A percentile compares a stretch with the other conserved stretches of the same genome.
phyloP scores from a whole-genome alignment of 441 rosid genomes.

The Erodium chrysanthum region DNA sequence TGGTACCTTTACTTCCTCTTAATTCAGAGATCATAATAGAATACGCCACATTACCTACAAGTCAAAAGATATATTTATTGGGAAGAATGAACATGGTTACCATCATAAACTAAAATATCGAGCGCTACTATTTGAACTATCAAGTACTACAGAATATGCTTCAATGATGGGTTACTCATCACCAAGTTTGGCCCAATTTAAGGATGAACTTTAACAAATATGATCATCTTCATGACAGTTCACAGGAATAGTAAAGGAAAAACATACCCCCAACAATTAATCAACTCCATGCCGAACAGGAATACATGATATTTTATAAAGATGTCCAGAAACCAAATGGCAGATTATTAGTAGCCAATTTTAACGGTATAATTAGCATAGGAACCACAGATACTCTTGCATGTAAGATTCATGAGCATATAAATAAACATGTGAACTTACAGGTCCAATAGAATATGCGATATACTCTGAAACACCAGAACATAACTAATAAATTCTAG shows the following conservation, averaged over 20 bases:
- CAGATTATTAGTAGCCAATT: not conserved
- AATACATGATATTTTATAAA: no score
- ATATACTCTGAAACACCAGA: slow-evolving; percentile 27
- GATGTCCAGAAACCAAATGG: not conserved
- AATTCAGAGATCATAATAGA: slow-evolving; percentile 93
- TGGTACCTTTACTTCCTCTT: slow-evolving; percentile 96
- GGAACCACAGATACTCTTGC: not conserved
- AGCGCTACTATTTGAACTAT: slow-evolving; percentile 20
- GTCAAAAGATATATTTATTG: slow-evolving; percentile 78
- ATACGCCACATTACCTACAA: slow-evolving; percentile 98
- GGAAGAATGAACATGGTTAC: slow-evolving; percentile 63
- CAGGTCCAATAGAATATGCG: slow-evolving; percentile 22
- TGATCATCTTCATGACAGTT: no score
- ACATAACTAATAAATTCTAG: slow-evolving; percentile 18
- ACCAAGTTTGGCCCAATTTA: no score
- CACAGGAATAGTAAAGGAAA: not conserved
- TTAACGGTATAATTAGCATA: not conserved
- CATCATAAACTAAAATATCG: no score
- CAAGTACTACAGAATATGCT: not conserved
- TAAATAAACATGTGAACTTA: slow-evolving; percentile 25
- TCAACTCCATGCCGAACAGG: not conserved
- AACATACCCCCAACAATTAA: not conserved
- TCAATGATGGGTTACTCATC: not conserved
- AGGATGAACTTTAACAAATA: no score
- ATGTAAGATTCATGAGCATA: not conserved